phyloP scores from a whole-genome alignment of 2,329 filamentous ascomycete species.

The Blumeria graminis region DNA sequence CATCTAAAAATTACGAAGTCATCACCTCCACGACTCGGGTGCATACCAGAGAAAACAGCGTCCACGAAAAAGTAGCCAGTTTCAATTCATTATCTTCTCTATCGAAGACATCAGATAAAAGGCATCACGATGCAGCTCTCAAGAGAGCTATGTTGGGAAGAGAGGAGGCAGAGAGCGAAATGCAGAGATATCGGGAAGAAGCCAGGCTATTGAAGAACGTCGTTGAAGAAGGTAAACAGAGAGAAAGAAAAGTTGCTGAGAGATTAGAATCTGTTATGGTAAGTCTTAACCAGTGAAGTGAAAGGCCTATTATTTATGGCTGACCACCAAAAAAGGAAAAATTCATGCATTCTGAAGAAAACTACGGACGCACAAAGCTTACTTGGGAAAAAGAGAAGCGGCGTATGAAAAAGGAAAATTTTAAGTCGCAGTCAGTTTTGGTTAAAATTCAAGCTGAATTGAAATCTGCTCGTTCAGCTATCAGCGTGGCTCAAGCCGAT shows the following conservation, averaged over 20 bases:
- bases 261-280: conserved; percentile 47
- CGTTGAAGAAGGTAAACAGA: conserved; percentile 37
- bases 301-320: background rate
- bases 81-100: conserved; percentile 42
- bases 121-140: conserved; percentile 38
- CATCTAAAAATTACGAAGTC: conserved; percentile 7
- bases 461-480: conserved; percentile 29
- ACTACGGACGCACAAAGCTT: conserved; percentile 37
- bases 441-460: conserved; percentile 54
- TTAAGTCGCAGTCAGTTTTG: conserved; percentile 45
- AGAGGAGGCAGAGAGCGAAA: conserved; percentile 48
- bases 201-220: conserved; percentile 28
- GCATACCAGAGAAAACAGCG: conserved; percentile 29
- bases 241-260: conserved; percentile 41
- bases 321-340: conserved; percentile 28
- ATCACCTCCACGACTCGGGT: conserved; percentile 1
- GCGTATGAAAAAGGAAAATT: conserved; percentile 44
- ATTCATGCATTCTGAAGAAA: conserved; percentile 45
- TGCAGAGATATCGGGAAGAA: conserved; percentile 38
- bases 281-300: conserved; percentile 11
- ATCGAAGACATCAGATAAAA: conserved; percentile 33
- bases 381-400: conserved; percentile 55
- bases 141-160: conserved; percentile 42
- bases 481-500: conserved; percentile 30
- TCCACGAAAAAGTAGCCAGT: conserved; percentile 44